Evolutionary conservation across 345 rosid genomes (phyloP).

Genomic region (Aegle marmelos): DNA sequence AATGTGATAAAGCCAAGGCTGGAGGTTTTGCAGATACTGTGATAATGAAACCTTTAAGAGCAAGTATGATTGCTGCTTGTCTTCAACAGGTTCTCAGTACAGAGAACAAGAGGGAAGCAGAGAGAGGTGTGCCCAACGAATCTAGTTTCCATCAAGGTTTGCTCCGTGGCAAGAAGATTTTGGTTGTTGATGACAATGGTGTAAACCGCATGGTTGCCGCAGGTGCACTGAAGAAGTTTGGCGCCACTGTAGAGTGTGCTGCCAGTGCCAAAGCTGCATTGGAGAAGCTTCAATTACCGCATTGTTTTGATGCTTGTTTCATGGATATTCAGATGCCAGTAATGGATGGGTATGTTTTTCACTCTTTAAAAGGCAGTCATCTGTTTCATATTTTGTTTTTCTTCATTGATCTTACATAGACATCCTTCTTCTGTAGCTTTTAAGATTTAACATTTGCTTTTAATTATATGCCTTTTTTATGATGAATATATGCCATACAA

Average conservation of each 20-base stretch:
- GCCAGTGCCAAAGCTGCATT: constrained; percentile 85
- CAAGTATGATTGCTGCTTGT: constrained; percentile 97
- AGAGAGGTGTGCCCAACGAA: constrained; percentile 39
- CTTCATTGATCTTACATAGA: neutral
- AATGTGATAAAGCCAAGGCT: constrained; percentile 67
- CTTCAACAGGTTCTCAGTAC: constrained; percentile 74
- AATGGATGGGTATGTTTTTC: constrained; percentile 82
- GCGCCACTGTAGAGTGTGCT: constrained; percentile 86
- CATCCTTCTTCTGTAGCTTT: neutral
- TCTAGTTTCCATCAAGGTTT: constrained; percentile 47
- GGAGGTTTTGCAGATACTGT: constrained; percentile 89
- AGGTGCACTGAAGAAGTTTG: constrained; percentile 91
- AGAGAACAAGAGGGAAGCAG: constrained; percentile 60
- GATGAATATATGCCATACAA: neutral
- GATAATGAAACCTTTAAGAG: constrained; percentile 91
- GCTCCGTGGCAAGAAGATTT: constrained; percentile 73
- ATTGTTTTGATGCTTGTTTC: constrained; percentile 88
- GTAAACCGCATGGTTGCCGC: constrained; percentile 94
- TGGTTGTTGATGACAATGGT: constrained; percentile 89
- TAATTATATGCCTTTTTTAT: neutral
- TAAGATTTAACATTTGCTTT: neutral
- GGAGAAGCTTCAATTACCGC: constrained; percentile 71
- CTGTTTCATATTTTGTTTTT: neutral
- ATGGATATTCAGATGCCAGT: constrained; percentile 99
- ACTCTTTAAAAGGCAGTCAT: neutral